These are phyloP conservation scores for Phytopythium litorale DNA, from an alignment of 352 stramenopile species.

Conservation along the genomic window DNA sequence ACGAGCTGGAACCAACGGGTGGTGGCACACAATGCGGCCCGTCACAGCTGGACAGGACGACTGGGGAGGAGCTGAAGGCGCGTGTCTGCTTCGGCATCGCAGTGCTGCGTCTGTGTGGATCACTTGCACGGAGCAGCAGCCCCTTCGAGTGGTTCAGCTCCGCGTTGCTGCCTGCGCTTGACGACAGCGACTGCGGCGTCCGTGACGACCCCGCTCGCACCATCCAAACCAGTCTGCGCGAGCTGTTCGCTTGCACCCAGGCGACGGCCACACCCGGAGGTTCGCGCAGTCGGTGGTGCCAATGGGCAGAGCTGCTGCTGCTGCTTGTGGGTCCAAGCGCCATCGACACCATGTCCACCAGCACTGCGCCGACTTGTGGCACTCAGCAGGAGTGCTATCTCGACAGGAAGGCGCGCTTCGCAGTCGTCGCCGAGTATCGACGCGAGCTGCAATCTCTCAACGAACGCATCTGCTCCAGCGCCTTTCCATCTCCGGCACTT, in stretches of 20 bases:
- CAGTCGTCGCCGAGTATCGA: neutral
- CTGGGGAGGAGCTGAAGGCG: neutral
- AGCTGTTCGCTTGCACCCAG: neutral
- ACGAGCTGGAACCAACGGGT: neutral
- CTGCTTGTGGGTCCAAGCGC: neutral
- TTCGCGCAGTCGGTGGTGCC: neutral
- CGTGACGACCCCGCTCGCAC: neutral
- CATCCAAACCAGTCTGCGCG: neutral
- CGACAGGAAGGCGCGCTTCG: neutral
- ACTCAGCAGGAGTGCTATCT: neutral
- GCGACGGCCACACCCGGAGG: neutral
- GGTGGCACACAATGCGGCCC: neutral
- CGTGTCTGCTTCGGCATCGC: slow-evolving; percentile 3
- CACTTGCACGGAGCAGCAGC: neutral
- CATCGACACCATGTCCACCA: neutral
- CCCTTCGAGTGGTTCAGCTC: neutral
- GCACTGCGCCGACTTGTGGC: neutral
- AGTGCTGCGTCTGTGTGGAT: neutral
- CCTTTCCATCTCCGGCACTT: neutral
- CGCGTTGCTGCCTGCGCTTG: neutral
- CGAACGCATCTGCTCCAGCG: neutral
- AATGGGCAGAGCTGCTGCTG: slow-evolving; percentile 2
- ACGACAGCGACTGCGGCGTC: neutral
- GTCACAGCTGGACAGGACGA: neutral
- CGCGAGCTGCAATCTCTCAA: neutral